These are phyloP conservation scores for Grifola frondosa DNA, from an alignment of 1,284 basidiomycete genomes.

Conservation along the genomic window DNA sequence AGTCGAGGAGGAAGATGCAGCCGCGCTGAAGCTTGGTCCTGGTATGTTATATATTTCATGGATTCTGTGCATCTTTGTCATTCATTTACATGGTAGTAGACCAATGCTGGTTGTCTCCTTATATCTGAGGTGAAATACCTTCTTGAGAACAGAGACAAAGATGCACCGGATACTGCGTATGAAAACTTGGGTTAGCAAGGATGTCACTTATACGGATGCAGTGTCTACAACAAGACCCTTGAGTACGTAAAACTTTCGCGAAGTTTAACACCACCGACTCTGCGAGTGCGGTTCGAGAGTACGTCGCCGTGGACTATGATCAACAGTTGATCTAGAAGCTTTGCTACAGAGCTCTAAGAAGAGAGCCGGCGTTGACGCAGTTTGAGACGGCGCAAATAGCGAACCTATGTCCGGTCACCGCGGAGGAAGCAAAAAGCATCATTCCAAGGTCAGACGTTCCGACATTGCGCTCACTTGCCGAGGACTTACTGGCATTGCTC, in stretches of 20 bases:
- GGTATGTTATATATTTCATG: constrained; percentile 37
- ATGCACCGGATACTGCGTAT: constrained; percentile 80
- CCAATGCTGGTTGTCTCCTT: constrained; percentile 81
- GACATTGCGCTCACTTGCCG: not conserved
- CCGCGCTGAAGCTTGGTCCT: constrained; percentile 64
- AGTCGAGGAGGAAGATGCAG: constrained; percentile 69
- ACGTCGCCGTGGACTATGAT: constrained; percentile 28
- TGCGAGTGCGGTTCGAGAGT: constrained; percentile 88
- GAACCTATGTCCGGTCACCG: constrained; percentile 83
- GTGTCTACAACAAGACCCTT: constrained; percentile 90
- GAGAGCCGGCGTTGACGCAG: constrained; percentile 77
- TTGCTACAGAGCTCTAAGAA: constrained; percentile 58
- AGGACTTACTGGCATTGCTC: constrained; percentile 5
- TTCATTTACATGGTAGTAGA: not conserved
- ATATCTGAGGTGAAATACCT: constrained; percentile 91
- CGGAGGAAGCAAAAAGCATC: constrained; percentile 90
- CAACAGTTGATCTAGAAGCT: constrained; percentile 1
- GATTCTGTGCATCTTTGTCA: not conserved
- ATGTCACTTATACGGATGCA: constrained; percentile 28
- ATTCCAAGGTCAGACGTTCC: constrained; percentile 69
- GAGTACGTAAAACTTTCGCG: constrained; percentile 89
- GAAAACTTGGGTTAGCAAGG: too few species aligned
- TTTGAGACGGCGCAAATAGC: constrained; percentile 94
- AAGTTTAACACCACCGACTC: constrained; percentile 88
- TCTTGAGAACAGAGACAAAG: constrained; percentile 82